Evolutionary conservation across 1,139 yeast species (phyloP).

Genomic region (Sugiyamaella novakii): DNA sequence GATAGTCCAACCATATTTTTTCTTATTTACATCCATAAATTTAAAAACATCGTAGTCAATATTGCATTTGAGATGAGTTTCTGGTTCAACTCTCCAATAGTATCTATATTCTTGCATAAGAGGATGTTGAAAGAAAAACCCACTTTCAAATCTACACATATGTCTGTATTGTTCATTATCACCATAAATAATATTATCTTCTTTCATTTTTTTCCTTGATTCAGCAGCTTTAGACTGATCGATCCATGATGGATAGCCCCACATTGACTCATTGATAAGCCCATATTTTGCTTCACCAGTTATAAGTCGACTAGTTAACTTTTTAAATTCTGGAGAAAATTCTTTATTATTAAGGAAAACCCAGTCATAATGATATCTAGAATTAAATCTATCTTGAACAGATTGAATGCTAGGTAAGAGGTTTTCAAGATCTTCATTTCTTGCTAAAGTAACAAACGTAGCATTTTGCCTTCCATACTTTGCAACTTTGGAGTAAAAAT

Average conservation of each 20-base stretch:
- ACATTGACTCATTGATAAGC: slow-evolving; percentile 60
- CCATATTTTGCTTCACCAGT: slow-evolving; percentile 69
- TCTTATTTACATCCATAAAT: slow-evolving; percentile 60
- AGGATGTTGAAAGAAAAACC: slow-evolving; percentile 62
- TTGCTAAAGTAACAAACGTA: slow-evolving; percentile 68
- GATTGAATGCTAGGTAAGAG: slow-evolving; percentile 58
- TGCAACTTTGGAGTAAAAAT: background rate
- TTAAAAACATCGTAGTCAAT: slow-evolving; percentile 64
- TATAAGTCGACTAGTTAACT: slow-evolving; percentile 50
- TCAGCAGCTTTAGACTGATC: slow-evolving; percentile 59
- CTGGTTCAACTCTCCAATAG: slow-evolving; percentile 78
- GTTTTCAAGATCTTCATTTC: slow-evolving; percentile 65
- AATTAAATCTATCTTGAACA: slow-evolving; percentile 73
- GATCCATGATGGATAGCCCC: slow-evolving; percentile 75
- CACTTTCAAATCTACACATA: slow-evolving; percentile 75
- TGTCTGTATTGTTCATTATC: slow-evolving; percentile 65
- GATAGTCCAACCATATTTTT: slow-evolving; percentile 66
- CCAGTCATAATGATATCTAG: slow-evolving; percentile 73
- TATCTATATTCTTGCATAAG: slow-evolving; percentile 59
- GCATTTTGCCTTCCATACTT: slow-evolving; percentile 48
- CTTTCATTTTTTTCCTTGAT: slow-evolving; percentile 52
- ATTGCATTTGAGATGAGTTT: slow-evolving; percentile 62
- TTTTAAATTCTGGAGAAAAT: slow-evolving; percentile 59
- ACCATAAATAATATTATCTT: slow-evolving; percentile 59
- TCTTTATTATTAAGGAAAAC: slow-evolving; percentile 70